Evolutionary conservation across 805 yeast species (phyloP).

Genomic region (Cyberlindnera bimundalis): DNA sequence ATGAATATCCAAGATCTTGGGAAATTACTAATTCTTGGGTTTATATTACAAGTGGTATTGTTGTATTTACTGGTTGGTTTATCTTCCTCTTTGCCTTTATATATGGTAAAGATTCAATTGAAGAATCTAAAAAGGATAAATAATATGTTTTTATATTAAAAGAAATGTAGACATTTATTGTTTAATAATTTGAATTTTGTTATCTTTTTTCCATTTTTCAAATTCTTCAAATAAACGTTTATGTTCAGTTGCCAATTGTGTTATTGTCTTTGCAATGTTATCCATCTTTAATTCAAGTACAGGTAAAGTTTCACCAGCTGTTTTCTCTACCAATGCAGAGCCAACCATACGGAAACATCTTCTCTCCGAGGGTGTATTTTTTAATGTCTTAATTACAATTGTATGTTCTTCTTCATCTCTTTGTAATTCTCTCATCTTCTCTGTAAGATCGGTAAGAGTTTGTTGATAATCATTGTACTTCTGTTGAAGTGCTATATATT

Average conservation of each 20-base stretch:
- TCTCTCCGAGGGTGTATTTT: conserved; percentile 51
- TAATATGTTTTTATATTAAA: conserved; percentile 1
- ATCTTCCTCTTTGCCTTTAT: conserved; percentile 65
- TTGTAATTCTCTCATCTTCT: conserved; percentile 46
- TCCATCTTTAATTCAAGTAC: conserved; percentile 53
- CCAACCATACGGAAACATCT: conserved; percentile 93
- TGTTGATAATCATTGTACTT: conserved; percentile 51
- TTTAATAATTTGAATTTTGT: conserved; percentile 34
- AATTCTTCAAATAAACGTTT: conserved; percentile 35
- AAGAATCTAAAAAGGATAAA: conserved; percentile 23
- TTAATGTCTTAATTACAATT: conserved; percentile 57
- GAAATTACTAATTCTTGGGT: conserved; percentile 92
- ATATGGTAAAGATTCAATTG: conserved; percentile 21
- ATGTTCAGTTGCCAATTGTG: conserved; percentile 33
- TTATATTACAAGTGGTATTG: conserved; percentile 65
- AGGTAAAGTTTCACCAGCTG: conserved; percentile 72
- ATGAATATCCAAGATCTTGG: conserved; percentile 92
- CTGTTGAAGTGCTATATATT: conserved; percentile 34
- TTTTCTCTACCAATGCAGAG: conserved; percentile 81
- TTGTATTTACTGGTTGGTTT: conserved; percentile 76
- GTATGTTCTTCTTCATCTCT: conserved; percentile 46
- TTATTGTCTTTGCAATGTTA: conserved; percentile 40
- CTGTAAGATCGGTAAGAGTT: conserved; percentile 42
- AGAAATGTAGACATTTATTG: conserved; percentile 8
- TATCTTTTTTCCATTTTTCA: conserved; percentile 39